Evolutionary conservation across 495 filamentous ascomycete genomes (phyloP).

Genomic region (Xylaria grammica): DNA sequence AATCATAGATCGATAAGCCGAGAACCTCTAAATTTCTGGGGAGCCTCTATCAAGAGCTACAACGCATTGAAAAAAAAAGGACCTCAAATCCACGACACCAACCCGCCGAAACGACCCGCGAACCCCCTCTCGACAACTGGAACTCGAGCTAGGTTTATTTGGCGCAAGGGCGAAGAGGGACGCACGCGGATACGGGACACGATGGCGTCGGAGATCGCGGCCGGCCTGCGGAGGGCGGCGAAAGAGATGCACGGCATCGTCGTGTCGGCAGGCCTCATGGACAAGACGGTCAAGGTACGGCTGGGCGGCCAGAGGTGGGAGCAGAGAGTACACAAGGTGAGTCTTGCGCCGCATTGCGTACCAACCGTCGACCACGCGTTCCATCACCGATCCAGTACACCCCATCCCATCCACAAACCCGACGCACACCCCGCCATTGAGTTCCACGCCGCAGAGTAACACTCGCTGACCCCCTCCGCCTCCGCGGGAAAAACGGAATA

Average conservation of each 20-base stretch:
- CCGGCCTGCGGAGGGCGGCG: constrained; percentile 33
- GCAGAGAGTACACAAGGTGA: constrained; percentile 58
- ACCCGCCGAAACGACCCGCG: background rate
- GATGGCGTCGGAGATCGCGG: constrained; percentile 41
- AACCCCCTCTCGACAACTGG: background rate
- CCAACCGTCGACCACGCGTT: background rate
- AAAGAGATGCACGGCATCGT: constrained; percentile 62
- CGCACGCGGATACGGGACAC: constrained; percentile 1
- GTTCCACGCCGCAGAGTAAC: no score
- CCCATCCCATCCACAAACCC: background rate
- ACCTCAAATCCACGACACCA: background rate
- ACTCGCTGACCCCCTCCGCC: constrained; percentile 4
- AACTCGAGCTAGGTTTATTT: background rate
- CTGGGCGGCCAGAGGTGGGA: constrained; percentile 67
- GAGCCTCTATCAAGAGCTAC: background rate
- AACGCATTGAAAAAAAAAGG: background rate
- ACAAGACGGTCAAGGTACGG: constrained; percentile 72
- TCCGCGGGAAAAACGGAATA: constrained; percentile 22
- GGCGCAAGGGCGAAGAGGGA: background rate
- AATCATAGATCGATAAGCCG: constrained; percentile 6
- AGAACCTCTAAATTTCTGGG: constrained; percentile 13
- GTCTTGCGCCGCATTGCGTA: background rate
- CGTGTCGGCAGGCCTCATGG: constrained; percentile 71
- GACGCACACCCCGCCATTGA: no score
- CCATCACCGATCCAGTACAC: background rate